phyloP scores from a whole-genome alignment of 257 asterid genomes.

The Cinchona pubescens region DNA sequence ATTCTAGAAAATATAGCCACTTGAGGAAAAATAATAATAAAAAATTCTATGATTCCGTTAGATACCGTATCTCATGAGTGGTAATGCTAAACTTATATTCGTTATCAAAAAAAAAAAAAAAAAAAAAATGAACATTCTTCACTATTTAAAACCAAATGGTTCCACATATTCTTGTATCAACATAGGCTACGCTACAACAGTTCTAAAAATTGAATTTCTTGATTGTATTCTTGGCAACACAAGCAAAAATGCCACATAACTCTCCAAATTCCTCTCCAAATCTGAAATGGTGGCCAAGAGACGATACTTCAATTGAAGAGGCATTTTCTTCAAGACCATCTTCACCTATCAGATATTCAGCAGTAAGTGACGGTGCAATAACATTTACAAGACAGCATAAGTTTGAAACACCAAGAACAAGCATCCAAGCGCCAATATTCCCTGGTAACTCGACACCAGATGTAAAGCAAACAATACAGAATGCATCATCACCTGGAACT shows the following conservation, averaged over 20 bases:
- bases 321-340: not conserved
- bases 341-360: conserved; percentile 2
- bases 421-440: not conserved
- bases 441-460: not conserved
- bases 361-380: not conserved
- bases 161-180: not conserved
- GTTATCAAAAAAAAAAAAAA: not conserved
- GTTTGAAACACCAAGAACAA: conserved; percentile 2
- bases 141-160: not conserved
- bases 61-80: no score
- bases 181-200: not conserved
- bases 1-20: no score
- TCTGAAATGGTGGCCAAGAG: not conserved
- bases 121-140: not conserved
- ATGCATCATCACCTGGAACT: conserved; percentile 8
- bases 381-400: not conserved
- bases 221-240: not conserved
- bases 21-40: no score
- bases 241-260: conserved; percentile 12
- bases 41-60: no score
- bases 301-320: not conserved
- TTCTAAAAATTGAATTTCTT: not conserved
- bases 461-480: not conserved
- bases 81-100: no score
- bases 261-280: not conserved